phyloP scores from a whole-genome alignment of 805 yeast genomes.

The Hanseniaspora pseudoguilliermondii region DNA sequence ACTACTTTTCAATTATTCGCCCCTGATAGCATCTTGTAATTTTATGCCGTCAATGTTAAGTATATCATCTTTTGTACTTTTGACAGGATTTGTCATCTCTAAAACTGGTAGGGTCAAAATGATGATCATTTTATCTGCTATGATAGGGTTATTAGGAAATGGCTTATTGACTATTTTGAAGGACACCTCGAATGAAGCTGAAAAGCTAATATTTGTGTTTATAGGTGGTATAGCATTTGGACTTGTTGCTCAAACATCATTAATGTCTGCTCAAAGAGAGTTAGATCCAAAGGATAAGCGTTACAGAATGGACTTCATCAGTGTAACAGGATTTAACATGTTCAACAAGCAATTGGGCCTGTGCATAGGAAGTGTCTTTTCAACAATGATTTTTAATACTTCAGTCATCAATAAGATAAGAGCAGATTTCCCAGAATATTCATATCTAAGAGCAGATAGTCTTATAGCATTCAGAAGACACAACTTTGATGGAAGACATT shows the following conservation, averaged over 20 bases:
- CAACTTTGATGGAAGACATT: slow-evolving; percentile 19
- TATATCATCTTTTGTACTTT: slow-evolving; percentile 15
- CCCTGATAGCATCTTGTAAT: slow-evolving; percentile 22
- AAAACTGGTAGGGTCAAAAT: slow-evolving; percentile 29
- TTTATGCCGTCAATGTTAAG: slow-evolving; percentile 20
- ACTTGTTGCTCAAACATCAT: slow-evolving; percentile 24
- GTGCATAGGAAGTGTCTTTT: slow-evolving; percentile 21
- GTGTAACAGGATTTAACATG: slow-evolving; percentile 20
- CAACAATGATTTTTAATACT: slow-evolving; percentile 20
- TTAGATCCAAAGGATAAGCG: slow-evolving; percentile 18
- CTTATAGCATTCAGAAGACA: slow-evolving; percentile 17
- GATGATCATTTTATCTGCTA: slow-evolving; percentile 24
- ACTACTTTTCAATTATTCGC: slow-evolving; percentile 18
- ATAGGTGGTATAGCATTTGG: slow-evolving; percentile 31
- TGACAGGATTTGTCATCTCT: slow-evolving; percentile 24
- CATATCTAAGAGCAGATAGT: slow-evolving; percentile 15
- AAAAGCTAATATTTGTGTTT: slow-evolving; percentile 29
- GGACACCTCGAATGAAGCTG: slow-evolving; percentile 22
- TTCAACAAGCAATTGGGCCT: slow-evolving; percentile 20
- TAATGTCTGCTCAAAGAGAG: slow-evolving; percentile 25
- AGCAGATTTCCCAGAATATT: slow-evolving; percentile 8
- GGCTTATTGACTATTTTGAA: slow-evolving; percentile 27
- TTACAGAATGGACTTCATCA: slow-evolving; percentile 18
- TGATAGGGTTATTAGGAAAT: slow-evolving; percentile 26
- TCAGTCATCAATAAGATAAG: slow-evolving; percentile 17